Evolutionary conservation across 2,329 filamentous ascomycete genomes (phyloP).

Genomic region (Conoideocrella luteorostrata): DNA sequence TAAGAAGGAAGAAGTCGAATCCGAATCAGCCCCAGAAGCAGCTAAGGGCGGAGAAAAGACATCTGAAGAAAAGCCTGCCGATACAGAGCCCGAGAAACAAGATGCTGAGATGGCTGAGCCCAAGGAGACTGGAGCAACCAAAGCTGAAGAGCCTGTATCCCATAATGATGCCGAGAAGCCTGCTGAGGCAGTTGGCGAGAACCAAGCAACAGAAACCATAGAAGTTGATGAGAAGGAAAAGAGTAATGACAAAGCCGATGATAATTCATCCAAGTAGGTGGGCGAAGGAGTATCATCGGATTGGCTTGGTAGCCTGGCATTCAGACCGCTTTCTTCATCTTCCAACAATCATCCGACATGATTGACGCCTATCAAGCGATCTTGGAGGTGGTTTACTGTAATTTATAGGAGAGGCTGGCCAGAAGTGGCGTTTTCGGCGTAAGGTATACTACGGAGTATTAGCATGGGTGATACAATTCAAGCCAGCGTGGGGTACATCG

Average conservation of each 20-base stretch:
- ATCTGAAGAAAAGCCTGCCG: slow-evolving; percentile 16
- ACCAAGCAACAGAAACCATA: slow-evolving; percentile 23
- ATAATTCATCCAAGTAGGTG: slow-evolving; percentile 16
- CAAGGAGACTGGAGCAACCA: slow-evolving; percentile 15
- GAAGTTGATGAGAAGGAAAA: slow-evolving; percentile 27
- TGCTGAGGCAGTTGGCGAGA: slow-evolving; percentile 12
- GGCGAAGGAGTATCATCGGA: slow-evolving; percentile 10
- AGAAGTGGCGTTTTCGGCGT: slow-evolving; percentile 14
- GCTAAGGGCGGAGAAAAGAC: slow-evolving; percentile 25
- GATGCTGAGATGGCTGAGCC: slow-evolving; percentile 1
- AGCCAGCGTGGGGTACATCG: slow-evolving; percentile 2
- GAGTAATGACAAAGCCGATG: slow-evolving; percentile 18
- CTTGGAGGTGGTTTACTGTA: slow-evolving; percentile 5
- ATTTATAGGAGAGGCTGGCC: slow-evolving; percentile 1
- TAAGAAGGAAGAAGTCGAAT: slow-evolving; percentile 34
- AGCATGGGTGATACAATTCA: slow-evolving; percentile 3
- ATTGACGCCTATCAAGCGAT: not conserved
- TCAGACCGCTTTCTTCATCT: not conserved
- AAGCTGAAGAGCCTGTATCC: slow-evolving; percentile 12
- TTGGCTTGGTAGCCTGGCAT: not conserved
- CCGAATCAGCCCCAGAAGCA: slow-evolving; percentile 24
- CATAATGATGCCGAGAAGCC: slow-evolving; percentile 18
- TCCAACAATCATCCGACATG: not conserved
- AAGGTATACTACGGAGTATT: slow-evolving; percentile 9
- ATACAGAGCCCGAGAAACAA: slow-evolving; percentile 12